These are phyloP conservation scores for Glonium stellatum DNA, from an alignment of 495 filamentous ascomycete species.

Conservation along the genomic window DNA sequence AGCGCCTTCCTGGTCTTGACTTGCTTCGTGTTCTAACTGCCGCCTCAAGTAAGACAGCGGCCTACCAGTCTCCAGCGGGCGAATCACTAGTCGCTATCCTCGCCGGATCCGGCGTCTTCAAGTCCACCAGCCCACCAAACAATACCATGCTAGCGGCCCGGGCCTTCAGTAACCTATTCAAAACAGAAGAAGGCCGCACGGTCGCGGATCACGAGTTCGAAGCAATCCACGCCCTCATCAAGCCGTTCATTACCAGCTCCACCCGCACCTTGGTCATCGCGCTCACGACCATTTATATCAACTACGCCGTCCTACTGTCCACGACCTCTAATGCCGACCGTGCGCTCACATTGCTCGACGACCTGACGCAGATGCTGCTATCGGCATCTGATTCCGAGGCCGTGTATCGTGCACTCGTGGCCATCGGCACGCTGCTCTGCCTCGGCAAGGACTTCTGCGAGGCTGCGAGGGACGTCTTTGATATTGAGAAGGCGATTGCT, in stretches of 20 bases:
- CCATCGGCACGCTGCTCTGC: conserved; percentile 66
- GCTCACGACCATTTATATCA: conserved; percentile 73
- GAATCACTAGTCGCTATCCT: conserved; percentile 51
- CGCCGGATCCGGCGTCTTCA: conserved; percentile 50
- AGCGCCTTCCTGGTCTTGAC: conserved; percentile 78
- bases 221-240: conserved; percentile 28
- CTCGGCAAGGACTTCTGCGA: conserved; percentile 45
- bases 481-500: conserved; percentile 38
- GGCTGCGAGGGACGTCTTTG: conserved; percentile 45
- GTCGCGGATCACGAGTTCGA: conserved; percentile 55
- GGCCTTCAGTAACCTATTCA: conserved; percentile 80
- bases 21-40: conserved; percentile 72
- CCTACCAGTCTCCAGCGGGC: conserved; percentile 38
- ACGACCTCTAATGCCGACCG: conserved; percentile 42
- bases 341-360: conserved; percentile 54
- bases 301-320: conserved; percentile 59
- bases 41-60: conserved; percentile 53
- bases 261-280: conserved; percentile 81
- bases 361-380: conserved; percentile 54
- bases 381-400: conserved; percentile 71
- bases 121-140: conserved; percentile 50
- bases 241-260: conserved; percentile 40
- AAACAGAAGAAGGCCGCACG: conserved; percentile 60
- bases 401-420: conserved; percentile 74
- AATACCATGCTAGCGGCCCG: conserved; percentile 82